Conservation (phyloP, 1,139 yeast species). For the Casaregolazyma lundiana region DNA sequence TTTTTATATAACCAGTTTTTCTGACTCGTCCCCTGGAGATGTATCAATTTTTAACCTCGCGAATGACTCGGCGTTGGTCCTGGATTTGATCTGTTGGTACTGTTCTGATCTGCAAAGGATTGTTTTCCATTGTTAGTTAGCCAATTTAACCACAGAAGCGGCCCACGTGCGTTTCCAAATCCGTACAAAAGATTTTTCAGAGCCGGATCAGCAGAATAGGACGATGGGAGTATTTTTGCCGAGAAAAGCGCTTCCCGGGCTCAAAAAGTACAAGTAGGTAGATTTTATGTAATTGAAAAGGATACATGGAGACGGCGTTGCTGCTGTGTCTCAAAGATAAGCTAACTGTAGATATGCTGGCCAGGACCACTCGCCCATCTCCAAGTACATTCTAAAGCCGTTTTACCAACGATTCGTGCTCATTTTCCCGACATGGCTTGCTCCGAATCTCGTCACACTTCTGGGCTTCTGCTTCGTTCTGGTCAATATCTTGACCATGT, state of each 20-base stretch:
- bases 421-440: constrained; percentile 79
- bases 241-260: constrained; percentile 51
- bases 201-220: background rate
- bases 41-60: background rate
- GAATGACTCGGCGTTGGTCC: too few relatives aligned
- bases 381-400: constrained; percentile 69
- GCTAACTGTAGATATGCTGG: constrained; percentile 46
- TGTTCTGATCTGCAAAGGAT: too few relatives aligned
- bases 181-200: background rate
- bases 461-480: constrained; percentile 70
- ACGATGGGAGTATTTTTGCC: constrained; percentile 74
- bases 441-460: constrained; percentile 77
- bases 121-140: background rate
- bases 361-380: constrained; percentile 75
- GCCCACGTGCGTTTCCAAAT: constrained; percentile 1
- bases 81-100: too few relatives aligned
- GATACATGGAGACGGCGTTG: too few relatives aligned
- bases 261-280: constrained; percentile 62
- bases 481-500: constrained; percentile 57
- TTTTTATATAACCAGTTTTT: too few relatives aligned
- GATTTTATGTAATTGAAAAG: background rate
- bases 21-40: background rate
- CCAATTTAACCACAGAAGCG: background rate
- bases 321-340: too few relatives aligned
- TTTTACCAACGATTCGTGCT: constrained; percentile 66